Conservation (phyloP, 2,329 filamentous ascomycete species). For the Claviceps sp. region DNA sequence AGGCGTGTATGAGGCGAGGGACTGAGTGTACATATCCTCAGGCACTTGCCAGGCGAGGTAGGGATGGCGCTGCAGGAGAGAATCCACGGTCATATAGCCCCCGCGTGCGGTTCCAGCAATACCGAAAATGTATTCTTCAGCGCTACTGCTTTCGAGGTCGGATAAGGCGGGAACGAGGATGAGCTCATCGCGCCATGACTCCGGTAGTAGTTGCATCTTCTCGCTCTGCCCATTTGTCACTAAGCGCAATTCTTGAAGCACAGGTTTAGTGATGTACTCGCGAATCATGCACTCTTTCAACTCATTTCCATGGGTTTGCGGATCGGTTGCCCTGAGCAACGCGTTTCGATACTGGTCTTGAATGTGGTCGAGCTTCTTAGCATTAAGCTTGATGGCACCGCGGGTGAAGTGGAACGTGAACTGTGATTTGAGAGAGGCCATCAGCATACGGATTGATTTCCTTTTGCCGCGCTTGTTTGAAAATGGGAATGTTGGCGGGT, state of each 20-base stretch:
- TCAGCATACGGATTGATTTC: conserved; percentile 12
- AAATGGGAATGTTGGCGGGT: no score
- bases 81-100: conserved; percentile 11
- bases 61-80: conserved; percentile 17
- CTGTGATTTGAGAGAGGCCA: conserved; percentile 20
- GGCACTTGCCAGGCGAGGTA: conserved; percentile 27
- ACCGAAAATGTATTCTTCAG: conserved; percentile 11
- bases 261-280: conserved; percentile 10
- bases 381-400: conserved; percentile 73
- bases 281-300: conserved; percentile 12
- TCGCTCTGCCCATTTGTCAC: conserved; percentile 9
- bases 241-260: conserved; percentile 11
- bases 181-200: conserved; percentile 13
- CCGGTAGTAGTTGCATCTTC: conserved; percentile 1
- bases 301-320: not conserved
- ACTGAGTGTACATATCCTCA: conserved; percentile 13
- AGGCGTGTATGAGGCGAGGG: conserved; percentile 11
- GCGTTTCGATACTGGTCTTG: conserved; percentile 50
- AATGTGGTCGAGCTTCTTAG: conserved; percentile 67
- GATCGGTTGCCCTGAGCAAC: conserved; percentile 16
- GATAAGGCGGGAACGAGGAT: conserved; percentile 15
- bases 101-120: conserved; percentile 12
- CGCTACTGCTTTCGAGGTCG: conserved; percentile 4
- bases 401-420: conserved; percentile 83
- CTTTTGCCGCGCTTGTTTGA: not conserved